Evolutionary conservation across 371 early-diverging fungal genomes (phyloP).

Genomic region (Fennellomyces sp.): DNA sequence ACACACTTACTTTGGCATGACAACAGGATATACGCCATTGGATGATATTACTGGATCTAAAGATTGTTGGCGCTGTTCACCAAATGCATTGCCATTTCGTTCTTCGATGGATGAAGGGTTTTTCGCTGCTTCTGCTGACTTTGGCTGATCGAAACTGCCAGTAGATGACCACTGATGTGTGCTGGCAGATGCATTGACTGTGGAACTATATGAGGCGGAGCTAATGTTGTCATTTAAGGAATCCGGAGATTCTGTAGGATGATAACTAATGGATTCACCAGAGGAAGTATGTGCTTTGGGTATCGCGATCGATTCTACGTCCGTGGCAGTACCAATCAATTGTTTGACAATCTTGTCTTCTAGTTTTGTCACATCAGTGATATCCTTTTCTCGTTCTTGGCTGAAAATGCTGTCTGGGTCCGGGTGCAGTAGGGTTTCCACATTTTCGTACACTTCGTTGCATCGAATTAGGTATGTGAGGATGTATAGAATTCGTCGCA

Average conservation of each 20-base stretch:
- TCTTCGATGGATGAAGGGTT: not conserved
- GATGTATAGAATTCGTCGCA: slow-evolving; percentile 59
- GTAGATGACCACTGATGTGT: not conserved
- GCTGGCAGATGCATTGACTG: slow-evolving; percentile 4
- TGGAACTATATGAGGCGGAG: slow-evolving; percentile 10
- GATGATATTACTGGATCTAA: not conserved
- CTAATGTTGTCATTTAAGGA: slow-evolving; percentile 15
- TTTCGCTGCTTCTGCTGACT: not conserved
- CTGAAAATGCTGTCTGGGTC: slow-evolving; percentile 30
- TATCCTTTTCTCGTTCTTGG: slow-evolving; percentile 32
- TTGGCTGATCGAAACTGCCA: not conserved
- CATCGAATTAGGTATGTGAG: slow-evolving; percentile 69
- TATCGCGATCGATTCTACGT: slow-evolving; percentile 50
- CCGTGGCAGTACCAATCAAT: slow-evolving; percentile 39
- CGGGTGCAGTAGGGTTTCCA: slow-evolving; percentile 33
- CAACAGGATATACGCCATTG: slow-evolving; percentile 30
- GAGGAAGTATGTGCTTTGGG: slow-evolving; percentile 17
- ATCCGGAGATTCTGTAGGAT: slow-evolving; percentile 3
- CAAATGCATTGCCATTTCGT: not conserved
- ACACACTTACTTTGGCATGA: slow-evolving; percentile 45
- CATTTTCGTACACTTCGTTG: slow-evolving; percentile 65
- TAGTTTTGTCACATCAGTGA: slow-evolving; percentile 24
- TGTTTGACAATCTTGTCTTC: slow-evolving; percentile 49
- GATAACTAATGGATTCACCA: not conserved
- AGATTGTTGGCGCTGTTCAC: not conserved